These are phyloP conservation scores for Medicago truncatula DNA, from an alignment of 306 rosid genomes.

Conservation along the genomic window MtrunA17r5.0-ANR NC_053049.1:44726001-44726500, in stretches of 20 bases:
- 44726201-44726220: neutral
- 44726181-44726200: neutral
- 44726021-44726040: conserved; percentile 15
- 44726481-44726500: neutral
- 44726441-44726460: conserved; percentile 5
- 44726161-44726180: neutral
- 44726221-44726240: neutral
- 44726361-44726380: neutral
- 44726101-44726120: neutral
- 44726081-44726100: neutral
- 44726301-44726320: neutral
- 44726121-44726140: neutral
- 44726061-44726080: neutral
- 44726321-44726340: conserved; percentile 4
- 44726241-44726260: neutral
- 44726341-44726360: neutral
- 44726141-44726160: neutral
- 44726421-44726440: neutral
- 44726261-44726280: neutral
- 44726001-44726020: neutral
- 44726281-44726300: neutral
- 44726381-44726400: neutral
- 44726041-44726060: conserved; percentile 7
- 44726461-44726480: neutral
- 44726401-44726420: neutral